Evolutionary conservation across 306 rosid genomes (phyloP).

Genomic region (Senna tora): DNA sequence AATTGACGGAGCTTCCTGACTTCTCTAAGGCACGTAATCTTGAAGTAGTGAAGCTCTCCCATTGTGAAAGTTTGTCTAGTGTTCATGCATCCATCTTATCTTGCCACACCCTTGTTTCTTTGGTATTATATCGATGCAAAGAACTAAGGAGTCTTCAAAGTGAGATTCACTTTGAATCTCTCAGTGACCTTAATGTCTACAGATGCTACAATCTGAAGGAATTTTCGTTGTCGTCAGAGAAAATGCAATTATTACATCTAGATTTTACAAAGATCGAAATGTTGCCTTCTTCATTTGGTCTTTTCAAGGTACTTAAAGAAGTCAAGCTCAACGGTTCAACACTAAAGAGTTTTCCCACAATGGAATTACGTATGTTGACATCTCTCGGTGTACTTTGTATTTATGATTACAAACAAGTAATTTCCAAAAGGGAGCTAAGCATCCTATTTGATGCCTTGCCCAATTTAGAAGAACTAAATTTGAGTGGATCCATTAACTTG

Average conservation of each 20-base stretch:
- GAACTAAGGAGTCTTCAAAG: conserved; percentile 27
- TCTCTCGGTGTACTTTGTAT: not conserved
- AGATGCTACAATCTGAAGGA: not conserved
- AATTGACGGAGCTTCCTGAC: conserved; percentile 18
- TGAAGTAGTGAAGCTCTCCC: rapidly evolving
- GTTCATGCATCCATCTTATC: conserved; percentile 28
- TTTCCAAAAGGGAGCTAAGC: not conserved
- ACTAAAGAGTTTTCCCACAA: not conserved
- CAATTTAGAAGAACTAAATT: not conserved
- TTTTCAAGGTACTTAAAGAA: not conserved
- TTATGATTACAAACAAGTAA: not conserved
- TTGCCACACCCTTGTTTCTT: not conserved
- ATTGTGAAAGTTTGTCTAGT: conserved; percentile 10
- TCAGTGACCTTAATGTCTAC: not conserved
- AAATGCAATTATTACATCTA: no score
- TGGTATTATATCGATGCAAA: not conserved
- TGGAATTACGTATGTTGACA: not conserved
- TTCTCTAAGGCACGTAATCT: not conserved
- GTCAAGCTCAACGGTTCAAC: not conserved
- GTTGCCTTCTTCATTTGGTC: not conserved
- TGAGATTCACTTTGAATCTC: conserved; percentile 6
- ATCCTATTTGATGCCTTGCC: no score
- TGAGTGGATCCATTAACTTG: not conserved
- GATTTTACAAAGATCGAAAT: not conserved
- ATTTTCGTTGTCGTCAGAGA: not conserved